These are phyloP conservation scores for Tolypocladium album DNA, from an alignment of 2,329 filamentous ascomycete genomes.

Conservation along the genomic window DNA sequence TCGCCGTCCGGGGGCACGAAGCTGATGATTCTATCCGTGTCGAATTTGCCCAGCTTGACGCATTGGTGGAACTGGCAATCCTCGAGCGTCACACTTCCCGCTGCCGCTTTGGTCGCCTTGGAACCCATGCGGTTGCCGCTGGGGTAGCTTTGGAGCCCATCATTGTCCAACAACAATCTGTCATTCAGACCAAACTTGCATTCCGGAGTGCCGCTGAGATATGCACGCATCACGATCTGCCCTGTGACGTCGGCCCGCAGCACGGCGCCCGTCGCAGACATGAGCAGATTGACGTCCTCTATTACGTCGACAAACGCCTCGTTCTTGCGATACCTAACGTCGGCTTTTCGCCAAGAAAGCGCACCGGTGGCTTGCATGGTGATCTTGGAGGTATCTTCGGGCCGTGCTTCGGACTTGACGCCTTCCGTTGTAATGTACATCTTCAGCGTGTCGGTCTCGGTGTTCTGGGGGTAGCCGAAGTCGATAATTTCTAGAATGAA, in stretches of 20 bases:
- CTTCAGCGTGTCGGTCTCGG: conserved; percentile 95
- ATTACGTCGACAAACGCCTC: conserved; percentile 99
- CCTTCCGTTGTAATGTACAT: conserved; percentile 99
- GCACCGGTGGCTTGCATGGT: conserved; percentile 99
- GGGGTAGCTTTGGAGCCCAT: conserved; percentile 53
- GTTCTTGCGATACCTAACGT: conserved; percentile 99
- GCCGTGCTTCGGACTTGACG: conserved; percentile 79
- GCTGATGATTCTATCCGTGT: conserved; percentile 90
- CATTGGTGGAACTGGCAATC: conserved; percentile 99
- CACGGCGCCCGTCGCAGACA: conserved; percentile 95
- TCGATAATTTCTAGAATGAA: conserved; percentile 73
- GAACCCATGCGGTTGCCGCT: conserved; percentile 69
- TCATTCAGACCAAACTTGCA: conserved; percentile 99
- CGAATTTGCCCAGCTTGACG: conserved; percentile 94
- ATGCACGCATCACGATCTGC: conserved; percentile 97
- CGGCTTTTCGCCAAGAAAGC: conserved; percentile 89
- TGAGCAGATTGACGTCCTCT: conserved; percentile 95
- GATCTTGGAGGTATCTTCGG: conserved; percentile 92
- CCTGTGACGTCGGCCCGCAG: conserved; percentile 93
- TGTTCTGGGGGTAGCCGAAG: conserved; percentile 98
- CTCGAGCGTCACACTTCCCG: conserved; percentile 89
- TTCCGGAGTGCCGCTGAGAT: conserved; percentile 90
- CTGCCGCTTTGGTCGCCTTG: conserved; percentile 90
- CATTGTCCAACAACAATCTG: conserved; percentile 76
- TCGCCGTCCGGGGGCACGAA: conserved; percentile 96